phyloP scores from a whole-genome alignment of 2,329 filamentous ascomycete species.

The Epichloe sp. region DNA sequence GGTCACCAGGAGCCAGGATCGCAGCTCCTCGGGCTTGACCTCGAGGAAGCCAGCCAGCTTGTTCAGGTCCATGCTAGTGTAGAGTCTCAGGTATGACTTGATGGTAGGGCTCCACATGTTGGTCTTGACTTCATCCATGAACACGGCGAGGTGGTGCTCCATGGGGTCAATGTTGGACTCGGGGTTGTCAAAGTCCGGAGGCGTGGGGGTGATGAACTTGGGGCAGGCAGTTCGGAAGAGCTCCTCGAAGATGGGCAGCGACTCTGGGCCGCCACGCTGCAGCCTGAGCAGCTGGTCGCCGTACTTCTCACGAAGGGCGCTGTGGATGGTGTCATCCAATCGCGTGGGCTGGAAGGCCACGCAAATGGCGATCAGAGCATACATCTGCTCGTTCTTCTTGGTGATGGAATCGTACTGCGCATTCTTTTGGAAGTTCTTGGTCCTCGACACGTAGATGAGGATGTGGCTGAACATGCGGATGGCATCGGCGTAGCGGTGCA shows the following conservation, averaged over 20 bases:
- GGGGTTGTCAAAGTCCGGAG: conserved; percentile 95
- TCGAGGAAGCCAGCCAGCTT: conserved; percentile 97
- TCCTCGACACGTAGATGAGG: conserved; percentile 93
- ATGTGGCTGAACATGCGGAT: conserved; percentile 99
- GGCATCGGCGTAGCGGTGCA: conserved; percentile 97
- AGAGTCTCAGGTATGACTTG: conserved; percentile 96
- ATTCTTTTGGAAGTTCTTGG: conserved; percentile 99
- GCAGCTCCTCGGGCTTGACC: conserved; percentile 88
- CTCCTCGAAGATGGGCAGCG: conserved; percentile 94
- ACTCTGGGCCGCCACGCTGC: conserved; percentile 89
- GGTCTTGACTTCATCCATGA: conserved; percentile 99
- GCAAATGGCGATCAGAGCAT: conserved; percentile 96
- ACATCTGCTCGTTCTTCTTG: conserved; percentile 99
- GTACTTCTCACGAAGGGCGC: conserved; percentile 95
- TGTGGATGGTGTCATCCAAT: conserved; percentile 98
- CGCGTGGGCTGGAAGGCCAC: conserved; percentile 95
- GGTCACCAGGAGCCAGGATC: conserved; percentile 88
- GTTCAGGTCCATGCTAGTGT: conserved; percentile 98
- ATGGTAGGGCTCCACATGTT: conserved; percentile 97
- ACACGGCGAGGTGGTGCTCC: conserved; percentile 92
- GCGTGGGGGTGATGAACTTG: conserved; percentile 97
- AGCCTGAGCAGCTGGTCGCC: conserved; percentile 95
- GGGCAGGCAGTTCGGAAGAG: conserved; percentile 96
- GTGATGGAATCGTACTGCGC: conserved; percentile 95
- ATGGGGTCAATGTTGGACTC: conserved; percentile 91